phyloP scores from a whole-genome alignment of 345 rosid species.

The Boechera retrofracta region DNA sequence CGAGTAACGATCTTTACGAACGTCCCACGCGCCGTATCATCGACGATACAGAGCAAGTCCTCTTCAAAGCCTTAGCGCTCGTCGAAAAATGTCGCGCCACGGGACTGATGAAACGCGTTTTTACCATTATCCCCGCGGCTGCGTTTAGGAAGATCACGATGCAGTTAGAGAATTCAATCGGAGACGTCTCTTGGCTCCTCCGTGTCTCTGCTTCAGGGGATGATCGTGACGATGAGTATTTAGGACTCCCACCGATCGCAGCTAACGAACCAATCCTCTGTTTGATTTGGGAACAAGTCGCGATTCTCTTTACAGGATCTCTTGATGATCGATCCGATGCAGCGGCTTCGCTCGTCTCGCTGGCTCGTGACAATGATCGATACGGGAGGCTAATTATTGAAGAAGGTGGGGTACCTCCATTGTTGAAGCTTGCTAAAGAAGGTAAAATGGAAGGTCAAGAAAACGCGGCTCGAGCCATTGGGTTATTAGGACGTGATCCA shows the following conservation, averaged over 20 bases:
- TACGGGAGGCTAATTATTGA: constrained; percentile 80
- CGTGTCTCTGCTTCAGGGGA: constrained; percentile 65
- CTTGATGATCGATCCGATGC: constrained; percentile 70
- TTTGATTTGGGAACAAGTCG: constrained; percentile 87
- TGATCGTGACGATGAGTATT: constrained; percentile 68
- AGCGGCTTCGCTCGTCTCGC: constrained; percentile 75
- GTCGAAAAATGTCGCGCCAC: constrained; percentile 70
- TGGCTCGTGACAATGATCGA: constrained; percentile 80
- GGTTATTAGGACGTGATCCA: constrained; percentile 71
- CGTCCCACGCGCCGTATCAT: constrained; percentile 80
- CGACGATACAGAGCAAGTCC: constrained; percentile 78
- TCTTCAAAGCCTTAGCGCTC: constrained; percentile 65
- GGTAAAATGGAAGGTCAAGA: constrained; percentile 81
- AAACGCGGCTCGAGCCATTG: constrained; percentile 80
- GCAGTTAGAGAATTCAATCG: constrained; percentile 82
- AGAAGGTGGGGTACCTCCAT: constrained; percentile 87
- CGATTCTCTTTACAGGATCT: constrained; percentile 69
- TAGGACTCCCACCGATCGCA: constrained; percentile 86
- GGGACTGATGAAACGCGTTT: constrained; percentile 70
- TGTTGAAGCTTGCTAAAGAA: constrained; percentile 77
- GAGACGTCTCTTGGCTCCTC: constrained; percentile 80
- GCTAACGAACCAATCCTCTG: constrained; percentile 86
- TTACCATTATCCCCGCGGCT: constrained; percentile 82
- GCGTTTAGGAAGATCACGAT: constrained; percentile 66
- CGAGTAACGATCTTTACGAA: constrained; percentile 72